Base-by-base conservation (phyloP, 495 filamentous ascomycete species). In the Talaromyces borbonicus region DNA sequence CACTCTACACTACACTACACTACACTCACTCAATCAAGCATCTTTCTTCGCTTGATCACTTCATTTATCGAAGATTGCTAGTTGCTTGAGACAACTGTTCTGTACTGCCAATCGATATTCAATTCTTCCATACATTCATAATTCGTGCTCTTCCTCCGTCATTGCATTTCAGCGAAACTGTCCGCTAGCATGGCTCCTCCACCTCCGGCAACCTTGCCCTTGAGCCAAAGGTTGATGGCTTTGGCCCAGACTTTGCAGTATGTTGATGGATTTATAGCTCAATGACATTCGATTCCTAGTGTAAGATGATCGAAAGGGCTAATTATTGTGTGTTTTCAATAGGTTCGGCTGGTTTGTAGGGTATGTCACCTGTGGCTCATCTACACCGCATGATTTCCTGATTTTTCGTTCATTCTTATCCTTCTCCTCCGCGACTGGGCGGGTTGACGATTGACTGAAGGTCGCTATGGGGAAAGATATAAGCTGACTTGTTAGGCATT, bases 191-290 rank as follows among this genome's bases (percentile, higher is more conserved):
- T 92, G 87, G 83, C 86, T 66, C 85, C 85, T 69, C 85, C 84
- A 61, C 85, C 85, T 52, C 66, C 84, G 22, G 69, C 79, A 16
- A 75, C 69, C 51, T 56, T 84, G 70, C 82, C 87, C 58, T 71
- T 94, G 51, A 55, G 60, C 53, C 79, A 94, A 63, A 78, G 90
- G 60, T 62, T 95, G 36, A 65, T 84, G 55, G 70, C 74, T 49
- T 69, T 97, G 43, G 88, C 80, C 35, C 79, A 92, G 58, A 96
- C 90, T 22, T 71, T 97, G 46, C 90, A 97, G 84, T 89, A 75
- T 56, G 83, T 78, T 50, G n/a, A n/a, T n/a, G n/a, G n/a, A n/a
- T n/a, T n/a, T n/a, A n/a, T n/a, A n/a, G n/a, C n/a, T n/a, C n/a
- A n/a, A n/a, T n/a, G n/a, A n/a, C n/a, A n/a, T n/a, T 30, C 49